Conservation (phyloP, 257 asterid species). For the Nicotiana attenuata region DNA sequence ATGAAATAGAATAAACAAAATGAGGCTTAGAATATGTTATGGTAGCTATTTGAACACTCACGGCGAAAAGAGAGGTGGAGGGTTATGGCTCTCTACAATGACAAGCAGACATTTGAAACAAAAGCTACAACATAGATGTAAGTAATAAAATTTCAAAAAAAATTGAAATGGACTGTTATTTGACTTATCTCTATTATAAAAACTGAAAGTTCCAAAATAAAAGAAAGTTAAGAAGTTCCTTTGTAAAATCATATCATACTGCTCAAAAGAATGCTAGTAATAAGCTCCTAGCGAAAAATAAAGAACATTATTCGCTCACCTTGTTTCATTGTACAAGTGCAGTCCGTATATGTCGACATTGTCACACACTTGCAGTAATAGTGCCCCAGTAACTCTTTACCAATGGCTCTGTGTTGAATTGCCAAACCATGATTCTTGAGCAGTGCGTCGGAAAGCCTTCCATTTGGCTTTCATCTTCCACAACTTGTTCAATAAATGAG, state of each 20-base stretch:
- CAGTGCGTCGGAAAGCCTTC: slow-evolving; percentile 52
- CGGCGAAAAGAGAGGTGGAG: background rate
- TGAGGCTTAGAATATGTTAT: background rate
- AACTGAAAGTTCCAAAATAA: background rate
- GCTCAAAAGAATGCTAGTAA: background rate
- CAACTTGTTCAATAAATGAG: slow-evolving; percentile 61
- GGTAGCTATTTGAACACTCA: background rate
- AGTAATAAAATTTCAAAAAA: background rate
- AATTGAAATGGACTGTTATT: background rate
- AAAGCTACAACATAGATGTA: background rate
- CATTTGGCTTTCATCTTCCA: slow-evolving; percentile 79
- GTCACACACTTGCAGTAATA: slow-evolving; percentile 27
- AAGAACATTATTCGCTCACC: background rate
- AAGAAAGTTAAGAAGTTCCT: background rate
- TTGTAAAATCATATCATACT: background rate
- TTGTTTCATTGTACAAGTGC: background rate
- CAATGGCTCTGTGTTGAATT: slow-evolving; percentile 19
- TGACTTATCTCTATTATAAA: background rate
- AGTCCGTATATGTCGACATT: background rate
- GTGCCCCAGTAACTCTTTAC: slow-evolving; percentile 17
- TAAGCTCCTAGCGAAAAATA: background rate
- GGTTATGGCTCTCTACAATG: background rate
- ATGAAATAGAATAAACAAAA: background rate
- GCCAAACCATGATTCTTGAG: slow-evolving; percentile 60
- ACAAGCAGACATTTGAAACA: background rate